phyloP scores from a whole-genome alignment of 31 red algal genomes.

The Endocladia muricata region DNA sequence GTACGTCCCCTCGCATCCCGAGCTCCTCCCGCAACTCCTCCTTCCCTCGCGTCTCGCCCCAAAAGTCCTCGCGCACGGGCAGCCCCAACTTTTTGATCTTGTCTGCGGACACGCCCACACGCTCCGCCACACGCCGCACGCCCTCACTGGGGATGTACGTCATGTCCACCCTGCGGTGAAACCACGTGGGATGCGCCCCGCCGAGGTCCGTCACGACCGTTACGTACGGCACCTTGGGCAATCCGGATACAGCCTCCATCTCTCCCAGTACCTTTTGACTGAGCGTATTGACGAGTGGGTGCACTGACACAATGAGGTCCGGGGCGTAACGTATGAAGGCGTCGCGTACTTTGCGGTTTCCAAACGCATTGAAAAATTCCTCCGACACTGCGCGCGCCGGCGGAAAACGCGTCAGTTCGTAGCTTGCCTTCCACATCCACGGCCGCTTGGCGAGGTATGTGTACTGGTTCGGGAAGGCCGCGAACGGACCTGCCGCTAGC shows the following conservation, averaged over 20 bases:
- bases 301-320: constrained; percentile 91
- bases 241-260: constrained; percentile 2
- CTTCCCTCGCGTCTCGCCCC: constrained; percentile 22
- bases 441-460: constrained; percentile 81
- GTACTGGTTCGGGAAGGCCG: constrained; percentile 79
- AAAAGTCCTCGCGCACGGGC: constrained; percentile 82
- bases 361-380: constrained; percentile 61
- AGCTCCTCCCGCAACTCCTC: constrained; percentile 39
- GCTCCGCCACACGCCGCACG: constrained; percentile 42
- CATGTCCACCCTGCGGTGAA: constrained; percentile 70
- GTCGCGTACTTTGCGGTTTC: constrained; percentile 53
- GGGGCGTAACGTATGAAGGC: constrained; percentile 61
- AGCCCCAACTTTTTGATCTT: constrained; percentile 65
- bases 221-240: constrained; percentile 59
- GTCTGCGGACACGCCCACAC: constrained; percentile 31
- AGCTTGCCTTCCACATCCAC: constrained; percentile 80
- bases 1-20: constrained; percentile 36
- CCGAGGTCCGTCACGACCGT: constrained; percentile 99
- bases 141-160: constrained; percentile 65
- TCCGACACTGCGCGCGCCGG: constrained; percentile 71
- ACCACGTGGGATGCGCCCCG: constrained; percentile 96
- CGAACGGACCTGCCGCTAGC: constrained; percentile 63
- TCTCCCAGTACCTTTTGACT: constrained; percentile 58
- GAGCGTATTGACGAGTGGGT: constrained; percentile 90
- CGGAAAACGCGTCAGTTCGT: constrained; percentile 72